These are phyloP conservation scores for Ascochyta rabiei DNA, from an alignment of 2,329 filamentous ascomycete species.

Conservation along the genomic window DNA sequence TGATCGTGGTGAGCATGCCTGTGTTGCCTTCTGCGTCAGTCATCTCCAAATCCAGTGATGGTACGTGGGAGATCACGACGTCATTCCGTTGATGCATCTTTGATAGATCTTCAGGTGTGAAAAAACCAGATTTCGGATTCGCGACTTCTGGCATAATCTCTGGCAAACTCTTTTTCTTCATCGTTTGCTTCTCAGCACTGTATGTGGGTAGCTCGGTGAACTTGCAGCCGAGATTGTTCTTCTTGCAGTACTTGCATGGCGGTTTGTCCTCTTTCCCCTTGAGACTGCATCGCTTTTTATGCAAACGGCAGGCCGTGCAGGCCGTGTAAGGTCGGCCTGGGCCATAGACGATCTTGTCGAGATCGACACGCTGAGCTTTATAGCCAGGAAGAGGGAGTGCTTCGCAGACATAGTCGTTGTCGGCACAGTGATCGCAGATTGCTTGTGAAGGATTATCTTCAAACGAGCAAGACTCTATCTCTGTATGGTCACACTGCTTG, in stretches of 20 bases:
- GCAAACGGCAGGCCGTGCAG: slow-evolving; percentile 39
- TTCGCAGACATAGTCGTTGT: slow-evolving; percentile 21
- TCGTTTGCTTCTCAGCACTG: slow-evolving; percentile 1
- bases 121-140: slow-evolving; percentile 2
- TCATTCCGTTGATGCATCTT: slow-evolving; percentile 18
- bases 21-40: slow-evolving; percentile 33
- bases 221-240: slow-evolving; percentile 34
- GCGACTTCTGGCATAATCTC: slow-evolving; percentile 10
- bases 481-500: slow-evolving; percentile 30
- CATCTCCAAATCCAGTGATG: slow-evolving; percentile 34
- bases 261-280: slow-evolving; percentile 35
- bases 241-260: slow-evolving; percentile 43
- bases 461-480: slow-evolving; percentile 29
- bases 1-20: slow-evolving; percentile 39
- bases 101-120: slow-evolving; percentile 25
- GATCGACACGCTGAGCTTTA: slow-evolving; percentile 22
- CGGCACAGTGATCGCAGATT: slow-evolving; percentile 29
- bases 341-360: slow-evolving; percentile 30
- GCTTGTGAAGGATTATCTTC: slow-evolving; percentile 20
- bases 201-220: slow-evolving; percentile 32
- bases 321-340: slow-evolving; percentile 20
- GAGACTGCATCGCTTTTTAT: slow-evolving; percentile 40
- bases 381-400: slow-evolving; percentile 24
- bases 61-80: slow-evolving; percentile 13
- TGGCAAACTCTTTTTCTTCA: slow-evolving; percentile 5